A percentile compares a stretch with the other conserved stretches of the same genome.
These are phyloP conservation scores for Alternaria triticina DNA, from an alignment of 2,329 filamentous ascomycete genomes.

Conservation along the genomic window DNA sequence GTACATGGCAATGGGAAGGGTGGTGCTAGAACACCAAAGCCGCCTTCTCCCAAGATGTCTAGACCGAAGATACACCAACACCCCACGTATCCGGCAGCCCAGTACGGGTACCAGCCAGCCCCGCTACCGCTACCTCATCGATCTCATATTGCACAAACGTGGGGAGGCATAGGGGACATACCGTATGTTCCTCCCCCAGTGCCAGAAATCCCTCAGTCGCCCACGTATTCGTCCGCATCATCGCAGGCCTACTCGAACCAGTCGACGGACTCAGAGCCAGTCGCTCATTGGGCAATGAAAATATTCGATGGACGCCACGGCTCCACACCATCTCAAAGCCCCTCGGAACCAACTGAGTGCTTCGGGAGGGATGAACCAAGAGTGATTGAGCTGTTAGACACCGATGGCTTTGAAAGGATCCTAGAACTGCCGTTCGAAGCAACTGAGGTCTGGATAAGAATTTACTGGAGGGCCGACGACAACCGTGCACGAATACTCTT, in stretches of 20 bases:
- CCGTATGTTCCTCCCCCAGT: conserved; percentile 43
- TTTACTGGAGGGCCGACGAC: conserved; percentile 61
- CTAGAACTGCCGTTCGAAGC: conserved; percentile 56
- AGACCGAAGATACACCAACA: conserved; percentile 39
- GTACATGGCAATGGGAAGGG: conserved; percentile 26
- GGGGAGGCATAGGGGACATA: conserved; percentile 36
- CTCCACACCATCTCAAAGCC: conserved; percentile 44
- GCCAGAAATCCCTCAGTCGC: conserved; percentile 50
- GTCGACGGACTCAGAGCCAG: conserved; percentile 41
- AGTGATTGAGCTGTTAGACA: conserved; percentile 41
- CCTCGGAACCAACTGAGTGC: conserved; percentile 43
- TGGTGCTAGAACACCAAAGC: conserved; percentile 37
- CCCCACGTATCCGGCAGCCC: conserved; percentile 33
- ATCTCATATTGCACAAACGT: conserved; percentile 24
- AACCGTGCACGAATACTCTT: conserved; percentile 62
- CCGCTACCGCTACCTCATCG: conserved; percentile 19
- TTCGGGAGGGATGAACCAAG: conserved; percentile 45
- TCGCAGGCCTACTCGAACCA: conserved; percentile 49
- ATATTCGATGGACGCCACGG: conserved; percentile 53
- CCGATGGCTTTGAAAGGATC: conserved; percentile 52
- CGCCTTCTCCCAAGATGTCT: conserved; percentile 29
- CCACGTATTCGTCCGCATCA: conserved; percentile 52
- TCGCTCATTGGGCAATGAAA: conserved; percentile 52
- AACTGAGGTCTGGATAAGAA: conserved; percentile 54
- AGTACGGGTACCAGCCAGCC: conserved; percentile 17